A percentile compares a stretch with the other conserved stretches of the same genome.
These are phyloP conservation scores for Paecilomyces sp. DNA, from an alignment of 2,329 filamentous ascomycete genomes.

Conservation along the genomic window DNA sequence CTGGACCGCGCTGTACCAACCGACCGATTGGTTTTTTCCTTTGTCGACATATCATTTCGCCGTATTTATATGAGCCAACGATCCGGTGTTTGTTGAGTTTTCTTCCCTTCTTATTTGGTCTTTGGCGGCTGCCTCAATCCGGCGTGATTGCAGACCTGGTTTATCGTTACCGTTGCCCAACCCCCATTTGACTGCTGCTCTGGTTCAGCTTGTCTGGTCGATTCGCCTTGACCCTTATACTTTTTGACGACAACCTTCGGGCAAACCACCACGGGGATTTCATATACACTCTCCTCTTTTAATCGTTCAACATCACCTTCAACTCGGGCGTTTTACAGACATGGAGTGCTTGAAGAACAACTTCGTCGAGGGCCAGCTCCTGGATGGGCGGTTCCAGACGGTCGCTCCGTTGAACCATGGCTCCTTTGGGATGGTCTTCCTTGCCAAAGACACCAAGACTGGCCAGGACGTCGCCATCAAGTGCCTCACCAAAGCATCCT, in stretches of 20 bases:
- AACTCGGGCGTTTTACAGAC: constrained; percentile 9
- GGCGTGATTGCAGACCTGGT: constrained; percentile 9
- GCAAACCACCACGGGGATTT: neutral
- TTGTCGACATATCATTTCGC: constrained; percentile 16
- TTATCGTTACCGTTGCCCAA: neutral
- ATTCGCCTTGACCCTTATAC: constrained; percentile 13
- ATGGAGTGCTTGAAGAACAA: constrained; percentile 30
- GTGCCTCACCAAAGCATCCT: constrained; percentile 78
- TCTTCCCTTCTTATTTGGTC: constrained; percentile 6
- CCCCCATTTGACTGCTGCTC: constrained; percentile 5
- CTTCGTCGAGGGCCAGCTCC: constrained; percentile 27
- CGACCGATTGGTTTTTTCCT: constrained; percentile 12
- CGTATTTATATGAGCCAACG: constrained; percentile 21
- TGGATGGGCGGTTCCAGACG: constrained; percentile 73
- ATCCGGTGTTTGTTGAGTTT: constrained; percentile 12
- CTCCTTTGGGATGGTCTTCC: constrained; percentile 97
- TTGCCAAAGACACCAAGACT: constrained; percentile 72
- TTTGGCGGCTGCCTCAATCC: constrained; percentile 7
- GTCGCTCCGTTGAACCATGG: constrained; percentile 95
- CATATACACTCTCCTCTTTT: neutral
- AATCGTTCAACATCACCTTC: no score
- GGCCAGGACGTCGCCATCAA: constrained; percentile 87
- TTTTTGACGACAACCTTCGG: neutral
- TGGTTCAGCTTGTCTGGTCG: constrained; percentile 14
- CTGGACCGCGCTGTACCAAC: constrained; percentile 18